phyloP scores from a whole-genome alignment of 129 eudicot genomes.

The carrot (Daucus carota) region DNA sequence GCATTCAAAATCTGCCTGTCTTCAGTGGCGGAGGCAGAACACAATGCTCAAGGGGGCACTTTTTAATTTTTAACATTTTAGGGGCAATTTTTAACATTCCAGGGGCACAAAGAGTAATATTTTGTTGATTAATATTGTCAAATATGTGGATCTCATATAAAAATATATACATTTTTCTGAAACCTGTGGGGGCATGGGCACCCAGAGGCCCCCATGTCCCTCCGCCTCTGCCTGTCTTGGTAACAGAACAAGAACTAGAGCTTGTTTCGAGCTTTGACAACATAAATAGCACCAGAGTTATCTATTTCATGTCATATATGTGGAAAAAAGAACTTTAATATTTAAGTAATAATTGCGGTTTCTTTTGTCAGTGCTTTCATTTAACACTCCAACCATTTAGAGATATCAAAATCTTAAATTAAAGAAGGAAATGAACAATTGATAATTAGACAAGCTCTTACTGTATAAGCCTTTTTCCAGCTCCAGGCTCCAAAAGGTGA shows the following conservation, averaged over 20 bases:
- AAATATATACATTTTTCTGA: too few relatives aligned
- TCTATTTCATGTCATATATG: not conserved
- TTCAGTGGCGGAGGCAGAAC: too few relatives aligned
- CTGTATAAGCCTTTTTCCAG: not conserved
- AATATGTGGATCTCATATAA: too few relatives aligned
- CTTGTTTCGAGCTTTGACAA: not conserved
- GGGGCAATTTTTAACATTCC: too few relatives aligned
- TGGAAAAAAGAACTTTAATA: not conserved
- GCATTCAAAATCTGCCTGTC: too few relatives aligned
- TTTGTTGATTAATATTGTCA: too few relatives aligned
- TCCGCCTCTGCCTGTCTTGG: too few relatives aligned
- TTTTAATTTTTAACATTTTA: too few relatives aligned
- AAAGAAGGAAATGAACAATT: not conserved
- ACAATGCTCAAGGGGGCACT: too few relatives aligned
- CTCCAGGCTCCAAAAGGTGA: not conserved
- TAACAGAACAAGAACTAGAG: not conserved
- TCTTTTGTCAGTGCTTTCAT: not conserved
- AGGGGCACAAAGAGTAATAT: too few relatives aligned
- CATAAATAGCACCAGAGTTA: not conserved
- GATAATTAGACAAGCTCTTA: not conserved
- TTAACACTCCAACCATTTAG: not conserved
- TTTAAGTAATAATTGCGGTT: not conserved
- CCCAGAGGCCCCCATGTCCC: too few relatives aligned
- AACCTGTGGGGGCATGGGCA: too few relatives aligned
- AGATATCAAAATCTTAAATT: not conserved